Base-by-base conservation (phyloP, 495 filamentous ascomycete species). In the Penicillium herquei region DNA sequence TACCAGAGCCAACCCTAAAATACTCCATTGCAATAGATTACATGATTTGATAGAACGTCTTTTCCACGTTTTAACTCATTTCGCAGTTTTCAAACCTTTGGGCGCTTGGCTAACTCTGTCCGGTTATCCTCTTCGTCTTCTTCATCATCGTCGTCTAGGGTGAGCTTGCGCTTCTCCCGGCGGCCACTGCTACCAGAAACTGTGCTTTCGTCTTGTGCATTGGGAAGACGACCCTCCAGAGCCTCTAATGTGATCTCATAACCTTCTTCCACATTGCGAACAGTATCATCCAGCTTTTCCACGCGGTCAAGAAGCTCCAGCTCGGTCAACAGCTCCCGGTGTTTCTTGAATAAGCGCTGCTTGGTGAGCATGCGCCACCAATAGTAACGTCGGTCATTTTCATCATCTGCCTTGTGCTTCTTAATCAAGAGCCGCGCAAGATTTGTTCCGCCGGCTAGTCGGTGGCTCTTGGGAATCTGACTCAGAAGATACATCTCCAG, bases 401-500 rank as follows among this genome's bases (percentile, higher is more conserved):
- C 74, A 52, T 85, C 69, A 0, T 69, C 66, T 0, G 77, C 70
- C 31, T 79, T 79, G 39, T 74, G 76, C 59, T 83, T 81, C 43
- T 81, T 80, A 42, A 84, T 82, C 46, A 86, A 65, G 0, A 79
- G 61, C 16, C 73, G 69, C 3, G 76, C 61, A 51, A 79, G 73
- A 44, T 84, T 79, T 13, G 72, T 70, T 4, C 77, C 78, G 10
- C 79, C 79, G 3, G 72, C 69, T 31, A 81, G 78, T 26, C 88
- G 82, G 52, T 90, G 79, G 11, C 77, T 70, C 8, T 75, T 63
- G 0, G 90, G 84, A 21, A 97, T 87, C 48, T 74, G 78, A 7
- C 86, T 86, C 59, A 97, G 86, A 7, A 96, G 87, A 52, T 89
- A 85, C 85, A 98, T 91, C 71, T 98, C 94, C 13, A 93, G 73